Percentiles rank a stretch among this genome's conserved stretches.
phyloP scores from a whole-genome alignment of 140 eudicot genomes.

The Oenanthe javanica region DNA sequence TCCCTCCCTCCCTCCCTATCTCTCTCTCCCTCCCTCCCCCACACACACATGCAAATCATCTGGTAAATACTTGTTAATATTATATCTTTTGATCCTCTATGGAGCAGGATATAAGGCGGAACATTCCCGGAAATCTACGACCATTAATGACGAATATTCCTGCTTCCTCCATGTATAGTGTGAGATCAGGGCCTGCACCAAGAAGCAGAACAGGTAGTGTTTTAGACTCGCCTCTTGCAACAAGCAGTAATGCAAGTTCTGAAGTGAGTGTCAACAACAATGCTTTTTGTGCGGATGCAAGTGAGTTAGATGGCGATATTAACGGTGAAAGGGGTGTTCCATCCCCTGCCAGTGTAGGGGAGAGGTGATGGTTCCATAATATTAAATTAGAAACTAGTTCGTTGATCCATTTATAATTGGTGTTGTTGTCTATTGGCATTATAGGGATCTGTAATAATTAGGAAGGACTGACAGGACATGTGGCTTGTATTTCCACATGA shows the following conservation, averaged over 20 bases:
- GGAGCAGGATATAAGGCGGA: conserved; percentile 81
- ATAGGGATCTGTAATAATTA: background rate
- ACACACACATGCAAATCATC: conserved; percentile 6
- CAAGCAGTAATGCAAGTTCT: conserved; percentile 95
- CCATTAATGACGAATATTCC: conserved; percentile 94
- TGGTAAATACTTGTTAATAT: background rate
- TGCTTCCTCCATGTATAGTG: conserved; percentile 98
- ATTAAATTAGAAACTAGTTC: background rate
- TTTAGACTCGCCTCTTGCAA: conserved; percentile 88
- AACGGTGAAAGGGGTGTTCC: conserved; percentile 43
- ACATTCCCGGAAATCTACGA: conserved; percentile 75
- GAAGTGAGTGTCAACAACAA: conserved; percentile 77
- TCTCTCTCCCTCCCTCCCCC: conserved; percentile 7
- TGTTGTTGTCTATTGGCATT: background rate
- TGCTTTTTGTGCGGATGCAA: conserved; percentile 44
- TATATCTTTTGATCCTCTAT: background rate
- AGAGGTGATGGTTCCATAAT: conserved; percentile 38
- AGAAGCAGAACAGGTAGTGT: conserved; percentile 65
- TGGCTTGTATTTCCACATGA: conserved; percentile 9
- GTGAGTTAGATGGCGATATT: conserved; percentile 51
- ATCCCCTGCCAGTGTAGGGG: conserved; percentile 51
- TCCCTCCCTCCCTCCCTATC: background rate
- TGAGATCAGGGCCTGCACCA: conserved; percentile 66
- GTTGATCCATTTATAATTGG: background rate
- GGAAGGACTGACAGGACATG: conserved; percentile 1